phyloP scores from a whole-genome alignment of 495 filamentous ascomycete species.

The Apodospora peruviana region DNA sequence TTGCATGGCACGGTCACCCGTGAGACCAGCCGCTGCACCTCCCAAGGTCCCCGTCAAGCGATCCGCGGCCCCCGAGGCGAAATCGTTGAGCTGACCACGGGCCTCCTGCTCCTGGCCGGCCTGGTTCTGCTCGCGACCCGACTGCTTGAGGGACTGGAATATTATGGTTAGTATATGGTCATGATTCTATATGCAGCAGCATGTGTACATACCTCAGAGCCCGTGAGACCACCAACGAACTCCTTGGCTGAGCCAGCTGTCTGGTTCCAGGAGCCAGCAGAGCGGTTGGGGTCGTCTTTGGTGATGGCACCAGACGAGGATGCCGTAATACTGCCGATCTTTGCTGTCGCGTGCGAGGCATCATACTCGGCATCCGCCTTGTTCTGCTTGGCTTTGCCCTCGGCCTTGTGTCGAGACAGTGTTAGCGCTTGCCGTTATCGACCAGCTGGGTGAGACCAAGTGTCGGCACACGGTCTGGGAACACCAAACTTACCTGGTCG shows the following conservation, averaged over 20 bases:
- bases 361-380: slow-evolving; percentile 60
- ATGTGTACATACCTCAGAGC: slow-evolving; percentile 51
- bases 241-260: slow-evolving; percentile 84
- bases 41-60: slow-evolving; percentile 70
- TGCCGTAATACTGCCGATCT: slow-evolving; percentile 62
- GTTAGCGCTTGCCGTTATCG: too few relatives aligned
- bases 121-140: slow-evolving; percentile 72
- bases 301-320: slow-evolving; percentile 66
- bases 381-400: slow-evolving; percentile 54
- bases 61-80: slow-evolving; percentile 62
- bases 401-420: slow-evolving; percentile 14
- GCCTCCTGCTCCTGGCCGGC: slow-evolving; percentile 79
- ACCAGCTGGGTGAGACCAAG: not conserved
- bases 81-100: slow-evolving; percentile 74
- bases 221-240: slow-evolving; percentile 65
- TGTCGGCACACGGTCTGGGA: not conserved
- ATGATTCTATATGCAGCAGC: not conserved
- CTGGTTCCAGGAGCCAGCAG: slow-evolving; percentile 75
- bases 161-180: not conserved
- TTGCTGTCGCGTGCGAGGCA: slow-evolving; percentile 65
- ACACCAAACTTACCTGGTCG: slow-evolving; percentile 40
- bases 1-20: slow-evolving; percentile 63
- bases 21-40: slow-evolving; percentile 59
- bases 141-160: slow-evolving; percentile 54
- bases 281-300: slow-evolving; percentile 66